phyloP scores from a whole-genome alignment of 441 rosid species.

The Flueggea neowawraea region DNA sequence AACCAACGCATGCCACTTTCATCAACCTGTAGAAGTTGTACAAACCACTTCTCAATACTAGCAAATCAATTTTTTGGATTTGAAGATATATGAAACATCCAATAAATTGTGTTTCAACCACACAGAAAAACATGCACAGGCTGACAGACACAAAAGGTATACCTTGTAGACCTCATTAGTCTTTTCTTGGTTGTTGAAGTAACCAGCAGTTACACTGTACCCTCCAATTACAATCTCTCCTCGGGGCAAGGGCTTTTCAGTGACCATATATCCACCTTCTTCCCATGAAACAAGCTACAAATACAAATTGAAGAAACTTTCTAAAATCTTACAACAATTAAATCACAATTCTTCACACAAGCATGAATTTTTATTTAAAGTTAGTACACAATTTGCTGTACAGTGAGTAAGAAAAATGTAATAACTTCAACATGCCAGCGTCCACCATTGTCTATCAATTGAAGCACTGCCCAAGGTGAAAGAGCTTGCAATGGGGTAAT shows the following conservation, averaged over 20 bases:
- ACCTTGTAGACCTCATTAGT: constrained; percentile 90
- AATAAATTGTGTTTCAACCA: background rate
- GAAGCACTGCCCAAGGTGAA: too few species aligned
- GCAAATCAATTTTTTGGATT: constrained; percentile 5
- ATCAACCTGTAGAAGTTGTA: constrained; percentile 57
- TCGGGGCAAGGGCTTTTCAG: constrained; percentile 89
- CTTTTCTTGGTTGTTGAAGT: constrained; percentile 73
- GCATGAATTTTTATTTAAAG: background rate
- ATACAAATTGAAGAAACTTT: constrained; percentile 11
- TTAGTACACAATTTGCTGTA: too few species aligned
- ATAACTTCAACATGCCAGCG: too few species aligned
- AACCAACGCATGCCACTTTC: constrained; percentile 89
- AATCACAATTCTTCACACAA: background rate
- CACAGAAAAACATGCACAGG: background rate
- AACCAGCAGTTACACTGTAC: constrained; percentile 72
- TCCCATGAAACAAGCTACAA: constrained; percentile 92
- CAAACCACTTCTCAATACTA: background rate
- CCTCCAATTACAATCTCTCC: constrained; percentile 95
- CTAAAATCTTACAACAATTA: background rate
- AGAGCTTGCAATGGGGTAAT: constrained; percentile 4
- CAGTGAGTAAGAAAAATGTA: too few species aligned
- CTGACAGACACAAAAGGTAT: constrained; percentile 3
- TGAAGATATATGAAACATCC: constrained; percentile 1
- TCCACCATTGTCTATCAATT: too few species aligned
- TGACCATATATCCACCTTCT: constrained; percentile 70